A percentile compares a stretch with the other conserved stretches of the same genome.
Conservation (phyloP, 768 basidiomycete genomes). For the Lactarius vividus region DNA sequence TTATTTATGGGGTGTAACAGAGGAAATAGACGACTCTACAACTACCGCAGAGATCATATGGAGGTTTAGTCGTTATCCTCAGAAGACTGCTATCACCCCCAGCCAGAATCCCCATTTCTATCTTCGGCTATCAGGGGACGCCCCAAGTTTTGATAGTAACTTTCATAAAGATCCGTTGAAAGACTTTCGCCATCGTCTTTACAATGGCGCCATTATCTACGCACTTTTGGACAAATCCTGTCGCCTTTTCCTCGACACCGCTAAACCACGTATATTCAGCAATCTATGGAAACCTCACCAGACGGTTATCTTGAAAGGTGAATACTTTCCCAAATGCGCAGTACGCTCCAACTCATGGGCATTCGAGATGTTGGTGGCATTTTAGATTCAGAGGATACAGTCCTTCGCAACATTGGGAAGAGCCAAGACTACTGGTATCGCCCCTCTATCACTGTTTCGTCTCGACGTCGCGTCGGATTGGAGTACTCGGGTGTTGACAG, state of each 20-base stretch:
- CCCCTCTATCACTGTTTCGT: not conserved
- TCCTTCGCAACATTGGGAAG: not conserved
- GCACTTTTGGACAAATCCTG: not conserved
- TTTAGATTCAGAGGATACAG: not conserved
- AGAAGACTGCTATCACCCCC: not conserved
- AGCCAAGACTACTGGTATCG: not conserved
- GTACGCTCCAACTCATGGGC: too few relatives aligned
- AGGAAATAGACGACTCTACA: not conserved
- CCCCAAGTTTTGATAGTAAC: not conserved
- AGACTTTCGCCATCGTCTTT: not conserved
- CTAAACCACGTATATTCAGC: not conserved
- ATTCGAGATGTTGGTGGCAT: not conserved
- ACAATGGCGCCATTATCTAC: not conserved
- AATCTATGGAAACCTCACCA: conserved; percentile 12
- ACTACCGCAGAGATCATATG: not conserved
- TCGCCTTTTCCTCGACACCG: not conserved
- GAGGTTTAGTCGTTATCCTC: conserved; percentile 1
- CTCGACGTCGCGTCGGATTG: not conserved
- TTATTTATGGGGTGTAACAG: not conserved
- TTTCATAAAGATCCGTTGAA: not conserved
- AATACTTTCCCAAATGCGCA: not conserved
- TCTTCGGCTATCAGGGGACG: not conserved
- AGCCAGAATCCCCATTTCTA: conserved; percentile 1
- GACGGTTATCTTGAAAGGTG: conserved; percentile 16
- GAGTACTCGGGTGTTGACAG: not conserved